Conservation (phyloP, 23 red algal genomes). For the Gracilaria gracilis region DNA sequence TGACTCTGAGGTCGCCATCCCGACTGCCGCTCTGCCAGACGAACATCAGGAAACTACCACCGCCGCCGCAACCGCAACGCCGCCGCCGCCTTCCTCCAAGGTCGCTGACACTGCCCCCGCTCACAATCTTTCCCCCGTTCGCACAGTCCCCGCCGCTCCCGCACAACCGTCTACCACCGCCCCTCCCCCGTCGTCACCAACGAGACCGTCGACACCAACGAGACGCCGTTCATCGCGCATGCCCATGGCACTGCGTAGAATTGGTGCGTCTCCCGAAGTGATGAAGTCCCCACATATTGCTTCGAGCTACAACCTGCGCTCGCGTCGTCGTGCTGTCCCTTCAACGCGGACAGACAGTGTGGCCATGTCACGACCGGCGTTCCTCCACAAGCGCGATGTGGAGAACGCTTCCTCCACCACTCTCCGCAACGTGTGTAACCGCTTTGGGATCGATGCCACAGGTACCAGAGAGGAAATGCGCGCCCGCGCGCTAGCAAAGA, state of each 20-base stretch:
- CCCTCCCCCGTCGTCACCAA: neutral
- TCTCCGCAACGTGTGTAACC: constrained; percentile 5
- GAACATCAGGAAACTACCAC: neutral
- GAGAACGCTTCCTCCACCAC: constrained; percentile 25
- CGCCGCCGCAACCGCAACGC: neutral
- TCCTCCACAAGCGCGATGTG: constrained; percentile 16
- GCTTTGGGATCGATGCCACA: constrained; percentile 11
- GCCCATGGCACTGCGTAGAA: constrained; percentile 5
- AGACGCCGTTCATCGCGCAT: constrained; percentile 12
- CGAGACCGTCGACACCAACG: neutral
- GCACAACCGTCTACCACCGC: neutral
- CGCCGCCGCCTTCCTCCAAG: neutral
- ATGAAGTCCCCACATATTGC: neutral
- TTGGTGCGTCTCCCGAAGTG: neutral
- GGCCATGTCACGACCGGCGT: constrained; percentile 24
- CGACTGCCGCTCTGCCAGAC: neutral
- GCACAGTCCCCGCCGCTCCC: constrained; percentile 5
- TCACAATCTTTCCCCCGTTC: no score
- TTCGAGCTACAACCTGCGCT: constrained; percentile 10
- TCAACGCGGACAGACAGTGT: constrained; percentile 43
- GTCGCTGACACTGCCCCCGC: neutral
- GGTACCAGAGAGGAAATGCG: constrained; percentile 26
- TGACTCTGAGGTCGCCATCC: neutral
- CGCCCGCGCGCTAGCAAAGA: constrained; percentile 30
- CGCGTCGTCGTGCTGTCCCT: constrained; percentile 9